Evolutionary conservation across 2,329 filamentous ascomycete species (phyloP).

Genomic region (Pestalotiopsis sp.): DNA sequence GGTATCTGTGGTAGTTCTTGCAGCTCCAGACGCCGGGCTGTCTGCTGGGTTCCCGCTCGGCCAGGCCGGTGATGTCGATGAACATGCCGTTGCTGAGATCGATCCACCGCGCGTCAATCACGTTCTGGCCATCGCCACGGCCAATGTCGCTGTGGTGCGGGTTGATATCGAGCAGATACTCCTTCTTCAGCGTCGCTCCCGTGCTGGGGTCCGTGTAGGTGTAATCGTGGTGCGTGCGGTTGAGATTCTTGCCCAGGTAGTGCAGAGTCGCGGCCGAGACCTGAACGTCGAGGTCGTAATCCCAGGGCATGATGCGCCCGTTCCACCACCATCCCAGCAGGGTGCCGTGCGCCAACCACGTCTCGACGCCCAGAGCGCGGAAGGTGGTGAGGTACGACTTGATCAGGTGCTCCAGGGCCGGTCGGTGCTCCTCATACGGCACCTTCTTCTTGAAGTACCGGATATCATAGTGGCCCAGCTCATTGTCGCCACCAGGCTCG

Average conservation of each 20-base stretch:
- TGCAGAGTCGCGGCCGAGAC: constrained; percentile 68
- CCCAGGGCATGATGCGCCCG: constrained; percentile 77
- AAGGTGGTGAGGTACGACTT: constrained; percentile 74
- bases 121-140: constrained; percentile 69
- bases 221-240: constrained; percentile 68
- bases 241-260: constrained; percentile 66
- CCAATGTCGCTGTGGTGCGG: constrained; percentile 64
- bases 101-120: constrained; percentile 86
- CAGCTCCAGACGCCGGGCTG: constrained; percentile 72
- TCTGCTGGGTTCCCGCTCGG: constrained; percentile 62
- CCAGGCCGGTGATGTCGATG: constrained; percentile 79
- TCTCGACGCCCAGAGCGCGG: constrained; percentile 67
- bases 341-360: constrained; percentile 86
- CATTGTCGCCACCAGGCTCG: constrained; percentile 62
- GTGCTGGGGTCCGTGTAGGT: constrained; percentile 36
- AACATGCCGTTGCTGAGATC: constrained; percentile 76
- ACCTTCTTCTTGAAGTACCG: constrained; percentile 69
- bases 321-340: constrained; percentile 92
- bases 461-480: constrained; percentile 72
- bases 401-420: constrained; percentile 69
- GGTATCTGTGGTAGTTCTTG: constrained; percentile 78
- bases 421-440: constrained; percentile 65
- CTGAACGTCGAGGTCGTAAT: constrained; percentile 83
- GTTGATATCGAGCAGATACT: constrained; percentile 77
- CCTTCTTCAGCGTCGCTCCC: constrained; percentile 32